A percentile compares a stretch with the other conserved stretches of the same genome.
Evolutionary conservation across 2,329 filamentous ascomycete genomes (phyloP).

Genomic region (Allantophomopsis lycopodina): DNA sequence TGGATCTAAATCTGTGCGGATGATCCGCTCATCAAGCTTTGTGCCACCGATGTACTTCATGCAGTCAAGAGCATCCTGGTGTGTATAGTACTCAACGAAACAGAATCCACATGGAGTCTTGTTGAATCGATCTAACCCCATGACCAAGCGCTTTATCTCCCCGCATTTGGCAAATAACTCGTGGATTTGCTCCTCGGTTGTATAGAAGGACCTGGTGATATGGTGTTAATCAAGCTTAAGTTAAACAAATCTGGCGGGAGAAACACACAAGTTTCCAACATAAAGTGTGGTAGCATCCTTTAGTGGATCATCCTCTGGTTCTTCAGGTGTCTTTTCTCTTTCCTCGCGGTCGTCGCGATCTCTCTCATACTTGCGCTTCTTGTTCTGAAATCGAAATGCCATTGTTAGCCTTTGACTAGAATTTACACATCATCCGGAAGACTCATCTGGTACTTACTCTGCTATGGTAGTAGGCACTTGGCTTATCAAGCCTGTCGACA

Average conservation of each 20-base stretch:
- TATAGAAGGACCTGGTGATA: conserved; percentile 71
- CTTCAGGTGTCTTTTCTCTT: conserved; percentile 29
- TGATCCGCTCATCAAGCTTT: conserved; percentile 94
- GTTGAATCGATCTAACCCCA: conserved; percentile 92
- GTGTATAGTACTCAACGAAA: conserved; percentile 98
- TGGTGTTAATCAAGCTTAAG: conserved; percentile 2
- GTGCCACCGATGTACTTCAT: conserved; percentile 98
- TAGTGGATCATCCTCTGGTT: conserved; percentile 60
- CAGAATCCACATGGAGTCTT: conserved; percentile 99
- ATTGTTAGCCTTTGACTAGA: conserved; percentile 7
- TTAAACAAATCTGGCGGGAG: conserved; percentile 1
- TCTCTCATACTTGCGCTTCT: conserved; percentile 36
- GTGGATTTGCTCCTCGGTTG: conserved; percentile 97
- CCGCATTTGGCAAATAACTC: conserved; percentile 93
- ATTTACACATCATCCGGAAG: not conserved
- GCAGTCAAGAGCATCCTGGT: conserved; percentile 92
- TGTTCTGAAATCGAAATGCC: conserved; percentile 23
- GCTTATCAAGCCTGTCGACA: conserved; percentile 83
- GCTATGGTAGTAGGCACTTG: conserved; percentile 82
- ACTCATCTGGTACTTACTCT: conserved; percentile 41
- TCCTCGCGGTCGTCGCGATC: conserved; percentile 41
- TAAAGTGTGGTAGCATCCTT: conserved; percentile 88
- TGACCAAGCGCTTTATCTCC: conserved; percentile 94
- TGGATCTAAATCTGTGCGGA: conserved; percentile 87
- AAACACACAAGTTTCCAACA: conserved; percentile 77